phyloP scores from a whole-genome alignment of 768 basidiomycete species.

The Guyanaporus albipodus region DNA sequence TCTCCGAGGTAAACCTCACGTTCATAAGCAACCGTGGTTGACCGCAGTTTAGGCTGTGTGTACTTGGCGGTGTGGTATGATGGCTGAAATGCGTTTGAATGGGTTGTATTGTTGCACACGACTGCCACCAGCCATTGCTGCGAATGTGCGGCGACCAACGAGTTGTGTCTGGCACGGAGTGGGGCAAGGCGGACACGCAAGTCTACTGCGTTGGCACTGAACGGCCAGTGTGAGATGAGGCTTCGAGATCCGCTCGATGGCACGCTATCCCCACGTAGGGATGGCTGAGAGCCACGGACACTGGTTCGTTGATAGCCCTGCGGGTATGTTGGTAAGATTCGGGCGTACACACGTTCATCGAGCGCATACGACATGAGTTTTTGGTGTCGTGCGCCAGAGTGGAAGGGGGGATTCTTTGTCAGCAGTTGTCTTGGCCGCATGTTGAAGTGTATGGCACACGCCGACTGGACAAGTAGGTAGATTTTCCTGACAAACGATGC shows the following conservation, averaged over 20 bases:
- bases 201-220: not conserved
- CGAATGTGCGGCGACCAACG: conserved; percentile 5
- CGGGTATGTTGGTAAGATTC: not conserved
- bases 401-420: conserved; percentile 1
- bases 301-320: conserved; percentile 6
- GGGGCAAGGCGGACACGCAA: not conserved
- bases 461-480: too few relatives aligned
- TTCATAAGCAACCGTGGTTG: conserved; percentile 6
- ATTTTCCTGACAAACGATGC: too few relatives aligned
- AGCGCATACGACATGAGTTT: conserved; percentile 1
- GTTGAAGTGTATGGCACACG: too few relatives aligned
- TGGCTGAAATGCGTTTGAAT: conserved; percentile 4
- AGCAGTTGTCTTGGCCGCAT: too few relatives aligned
- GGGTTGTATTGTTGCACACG: conserved; percentile 2
- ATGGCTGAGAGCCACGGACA: conserved; percentile 3
- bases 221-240: not conserved
- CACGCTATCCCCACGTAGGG: not conserved
- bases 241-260: conserved; percentile 19
- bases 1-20: not conserved
- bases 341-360: conserved; percentile 7
- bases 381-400: conserved; percentile 2
- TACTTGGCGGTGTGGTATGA: conserved; percentile 3
- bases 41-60: conserved; percentile 17
- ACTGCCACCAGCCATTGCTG: conserved; percentile 1
- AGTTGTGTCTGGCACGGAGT: conserved; percentile 4